Evolutionary conservation across 1,139 yeast species (phyloP), one percentile per base, ranked within the genome.

Genomic region (Geotrichum histeridarum): DNA sequence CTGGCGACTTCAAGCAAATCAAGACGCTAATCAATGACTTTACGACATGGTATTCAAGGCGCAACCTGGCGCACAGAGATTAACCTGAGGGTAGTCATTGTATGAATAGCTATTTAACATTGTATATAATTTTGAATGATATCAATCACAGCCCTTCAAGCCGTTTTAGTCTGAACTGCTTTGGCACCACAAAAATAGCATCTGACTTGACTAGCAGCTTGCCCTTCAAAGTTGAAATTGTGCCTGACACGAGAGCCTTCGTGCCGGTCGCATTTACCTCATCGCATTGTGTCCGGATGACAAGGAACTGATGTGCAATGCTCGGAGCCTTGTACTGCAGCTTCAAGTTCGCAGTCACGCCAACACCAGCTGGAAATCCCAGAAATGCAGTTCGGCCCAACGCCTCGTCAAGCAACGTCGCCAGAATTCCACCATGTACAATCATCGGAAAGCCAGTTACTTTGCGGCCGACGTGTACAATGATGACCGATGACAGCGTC

Each of bases 401-500:
- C 3, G 86, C 76, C 59, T 90, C 96, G 65, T 87, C 94, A 56
- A 89, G 73, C n/a, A 91, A 72, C 0, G 95, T 84, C 8, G 94
- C 95, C 39, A 91, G 70, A 42, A 91, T 81, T 0, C 98, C 98
- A 3, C 98, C 98, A 66, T 91, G 98, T 0, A 89, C 79, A 38
- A 91, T 73, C 62, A 87, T 82, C 1, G 97, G 97, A 65, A 85
- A 90, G 1, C 98, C 97, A 50, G 94, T 83, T 35, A 90, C 71
- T 59, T 79, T 78, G 65, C 84, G 81, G 0, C 98, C 97, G 51
- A 86, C 77, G 67, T 89, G 95, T 31, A 88, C 76, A 0, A 89
- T 79, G 0, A 86, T 77, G 0, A 85, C 77, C 57, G 87, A 84
- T 56, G 80, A 76, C 1, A 82, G 78, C 37, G 71, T 72, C 8